Evolutionary conservation across 2,329 filamentous ascomycete genomes (phyloP).

Genomic region (Aspergillus flavus): DNA sequence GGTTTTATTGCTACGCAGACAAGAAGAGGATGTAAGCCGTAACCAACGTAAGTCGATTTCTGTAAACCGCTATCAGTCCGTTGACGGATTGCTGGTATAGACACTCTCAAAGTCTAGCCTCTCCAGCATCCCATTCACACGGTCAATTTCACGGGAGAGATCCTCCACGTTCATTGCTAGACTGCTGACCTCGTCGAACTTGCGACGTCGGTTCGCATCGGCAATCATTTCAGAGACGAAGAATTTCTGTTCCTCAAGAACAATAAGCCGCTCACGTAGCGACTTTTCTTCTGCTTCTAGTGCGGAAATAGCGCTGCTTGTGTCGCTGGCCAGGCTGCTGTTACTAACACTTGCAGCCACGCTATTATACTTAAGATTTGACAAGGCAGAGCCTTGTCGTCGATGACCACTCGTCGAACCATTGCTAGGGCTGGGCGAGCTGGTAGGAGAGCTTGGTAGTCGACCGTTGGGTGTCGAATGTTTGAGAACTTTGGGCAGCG

Average conservation of each 20-base stretch:
- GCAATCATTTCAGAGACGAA: slow-evolving; percentile 85
- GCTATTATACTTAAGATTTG: slow-evolving; percentile 61
- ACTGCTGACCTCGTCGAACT: slow-evolving; percentile 84
- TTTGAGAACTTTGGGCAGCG: slow-evolving; percentile 68
- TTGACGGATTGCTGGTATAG: slow-evolving; percentile 39
- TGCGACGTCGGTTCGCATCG: slow-evolving; percentile 71
- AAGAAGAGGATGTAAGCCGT: background rate
- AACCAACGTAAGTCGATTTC: background rate
- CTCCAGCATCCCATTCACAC: slow-evolving; percentile 64
- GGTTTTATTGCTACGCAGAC: background rate
- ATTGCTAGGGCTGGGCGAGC: slow-evolving; percentile 27
- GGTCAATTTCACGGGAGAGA: slow-evolving; percentile 74
- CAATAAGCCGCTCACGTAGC: slow-evolving; percentile 74
- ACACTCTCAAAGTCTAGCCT: slow-evolving; percentile 65
- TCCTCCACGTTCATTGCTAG: slow-evolving; percentile 81
- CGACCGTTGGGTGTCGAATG: slow-evolving; percentile 59
- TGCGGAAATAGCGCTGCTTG: slow-evolving; percentile 62
- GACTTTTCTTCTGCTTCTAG: slow-evolving; percentile 84
- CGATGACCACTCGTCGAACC: slow-evolving; percentile 27
- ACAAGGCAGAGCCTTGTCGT: slow-evolving; percentile 52
- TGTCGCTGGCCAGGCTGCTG: slow-evolving; percentile 56
- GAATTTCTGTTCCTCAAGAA: slow-evolving; percentile 89
- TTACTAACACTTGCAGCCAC: slow-evolving; percentile 52
- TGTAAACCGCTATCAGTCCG: background rate
- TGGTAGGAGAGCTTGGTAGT: slow-evolving; percentile 25